Conservation (phyloP, 2,329 filamentous ascomycete species). For the Neofusicoccum kwambonambiense region DNA sequence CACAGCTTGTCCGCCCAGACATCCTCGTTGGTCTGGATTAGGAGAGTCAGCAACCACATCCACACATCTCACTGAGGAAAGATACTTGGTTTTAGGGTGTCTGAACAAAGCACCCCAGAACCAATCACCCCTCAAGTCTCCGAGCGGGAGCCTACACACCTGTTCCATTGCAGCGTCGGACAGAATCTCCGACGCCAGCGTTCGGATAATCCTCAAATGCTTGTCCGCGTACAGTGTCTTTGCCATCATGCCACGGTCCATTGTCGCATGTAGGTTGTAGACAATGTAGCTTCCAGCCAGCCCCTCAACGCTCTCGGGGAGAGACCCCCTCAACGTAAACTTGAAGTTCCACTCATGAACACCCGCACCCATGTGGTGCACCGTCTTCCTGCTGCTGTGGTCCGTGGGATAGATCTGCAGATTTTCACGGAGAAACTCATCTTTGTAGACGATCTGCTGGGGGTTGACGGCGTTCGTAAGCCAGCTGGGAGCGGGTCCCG, state of each 20-base stretch:
- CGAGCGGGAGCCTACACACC: slow-evolving; percentile 21
- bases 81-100: background rate
- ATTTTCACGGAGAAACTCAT: slow-evolving; percentile 47
- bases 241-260: slow-evolving; percentile 81
- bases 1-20: slow-evolving; percentile 98
- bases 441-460: slow-evolving; percentile 47
- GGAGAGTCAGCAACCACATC: background rate
- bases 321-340: slow-evolving; percentile 45
- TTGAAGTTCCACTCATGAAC: slow-evolving; percentile 51
- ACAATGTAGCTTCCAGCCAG: slow-evolving; percentile 81
- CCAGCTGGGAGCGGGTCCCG: slow-evolving; percentile 28
- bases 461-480: slow-evolving; percentile 39
- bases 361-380: slow-evolving; percentile 52
- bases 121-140: background rate
- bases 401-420: slow-evolving; percentile 46
- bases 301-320: slow-evolving; percentile 87
- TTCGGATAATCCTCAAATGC: slow-evolving; percentile 50
- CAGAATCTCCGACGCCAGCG: slow-evolving; percentile 68
- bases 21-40: slow-evolving; percentile 72
- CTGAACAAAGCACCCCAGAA: background rate
- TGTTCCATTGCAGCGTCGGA: slow-evolving; percentile 46
- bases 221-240: slow-evolving; percentile 83
- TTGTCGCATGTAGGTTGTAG: slow-evolving; percentile 87
- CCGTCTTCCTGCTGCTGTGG: slow-evolving; percentile 33
- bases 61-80: too few relatives aligned